Evolutionary conservation across 208 protist species (phyloP), one percentile per base, ranked within the genome.

Genomic region (Leishmania amazonensis): DNA sequence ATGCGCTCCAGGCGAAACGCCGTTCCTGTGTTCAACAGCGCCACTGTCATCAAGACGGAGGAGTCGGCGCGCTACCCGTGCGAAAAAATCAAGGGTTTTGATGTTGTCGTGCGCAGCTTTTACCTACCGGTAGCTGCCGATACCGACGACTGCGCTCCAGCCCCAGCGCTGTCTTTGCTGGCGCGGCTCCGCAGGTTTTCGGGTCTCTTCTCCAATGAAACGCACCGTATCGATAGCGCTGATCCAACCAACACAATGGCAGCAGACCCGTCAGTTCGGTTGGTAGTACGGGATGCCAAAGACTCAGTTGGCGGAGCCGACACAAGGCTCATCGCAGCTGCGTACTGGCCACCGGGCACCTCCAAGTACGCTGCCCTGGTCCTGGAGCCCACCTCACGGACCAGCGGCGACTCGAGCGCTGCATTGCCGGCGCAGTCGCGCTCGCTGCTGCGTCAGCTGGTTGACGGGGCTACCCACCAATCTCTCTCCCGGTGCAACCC

Each of bases 91-190:
- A n/a, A 68, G 21, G 94, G 93, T 11, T 95, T 92, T 67, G 92
- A 95, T 68, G 93, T 94, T 35, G 93, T 96, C 45, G 91, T 97
- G 49, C 80, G 81, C 62, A 96, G 94, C 87, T 91, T 92, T 85
- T 97, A 96, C 80, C 75, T 93, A 60, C 64, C 78, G 38, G 71
- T 78, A 53, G 51, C 72, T 40, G 68, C n/a, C 28, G n/a, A 11
- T 47, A 45, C 53, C 19, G 54, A 57, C 35, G 19, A 60, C 60
- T 57, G n/a, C 13, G 47, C 58, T 40, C 31, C 35, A 49, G 28
- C 71, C 68, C 21, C 45, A 35, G 54, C 42, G 42, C 40, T 64
- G 40, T 49, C 75, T 45, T 40, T 78, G 40, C 47, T 28, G 7
- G n/a, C 6, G 54, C 78, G 68, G 7, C 24, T 76, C 7, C n/a